Conservation (phyloP, 345 rosid genomes). For the Linum usitatissimum region DNA sequence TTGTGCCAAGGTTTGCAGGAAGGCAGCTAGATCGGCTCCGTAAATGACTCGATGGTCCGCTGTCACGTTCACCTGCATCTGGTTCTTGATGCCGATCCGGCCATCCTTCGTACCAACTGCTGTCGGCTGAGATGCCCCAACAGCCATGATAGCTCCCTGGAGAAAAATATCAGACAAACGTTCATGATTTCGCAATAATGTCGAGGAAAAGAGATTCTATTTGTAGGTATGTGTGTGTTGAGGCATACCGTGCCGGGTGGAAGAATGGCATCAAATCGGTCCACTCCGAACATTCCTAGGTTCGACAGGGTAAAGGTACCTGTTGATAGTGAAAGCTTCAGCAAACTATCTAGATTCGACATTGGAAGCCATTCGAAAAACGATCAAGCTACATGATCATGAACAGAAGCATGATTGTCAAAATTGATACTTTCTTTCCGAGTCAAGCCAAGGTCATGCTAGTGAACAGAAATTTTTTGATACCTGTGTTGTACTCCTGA, state of each 20-base stretch:
- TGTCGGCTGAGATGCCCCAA: conserved; percentile 81
- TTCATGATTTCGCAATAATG: conserved; percentile 5
- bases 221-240: neutral
- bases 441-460: neutral
- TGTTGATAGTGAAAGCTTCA: conserved; percentile 14
- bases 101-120: conserved; percentile 81
- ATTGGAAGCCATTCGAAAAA: too few relatives aligned
- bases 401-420: too few relatives aligned
- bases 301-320: conserved; percentile 95
- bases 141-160: conserved; percentile 99
- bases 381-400: too few relatives aligned
- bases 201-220: neutral
- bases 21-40: conserved; percentile 86
- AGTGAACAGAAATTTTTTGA: neutral
- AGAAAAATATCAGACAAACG: conserved; percentile 9
- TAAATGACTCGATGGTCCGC: conserved; percentile 94
- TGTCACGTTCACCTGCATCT: conserved; percentile 94
- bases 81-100: conserved; percentile 80
- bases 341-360: too few relatives aligned
- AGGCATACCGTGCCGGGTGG: conserved; percentile 90
- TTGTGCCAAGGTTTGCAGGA: conserved; percentile 83
- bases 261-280: conserved; percentile 91
- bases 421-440: neutral
- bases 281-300: conserved; percentile 97
- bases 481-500: conserved; percentile 85